Conservation (phyloP, 768 basidiomycete species). For the Sistotremastrum suecicum region DNA sequence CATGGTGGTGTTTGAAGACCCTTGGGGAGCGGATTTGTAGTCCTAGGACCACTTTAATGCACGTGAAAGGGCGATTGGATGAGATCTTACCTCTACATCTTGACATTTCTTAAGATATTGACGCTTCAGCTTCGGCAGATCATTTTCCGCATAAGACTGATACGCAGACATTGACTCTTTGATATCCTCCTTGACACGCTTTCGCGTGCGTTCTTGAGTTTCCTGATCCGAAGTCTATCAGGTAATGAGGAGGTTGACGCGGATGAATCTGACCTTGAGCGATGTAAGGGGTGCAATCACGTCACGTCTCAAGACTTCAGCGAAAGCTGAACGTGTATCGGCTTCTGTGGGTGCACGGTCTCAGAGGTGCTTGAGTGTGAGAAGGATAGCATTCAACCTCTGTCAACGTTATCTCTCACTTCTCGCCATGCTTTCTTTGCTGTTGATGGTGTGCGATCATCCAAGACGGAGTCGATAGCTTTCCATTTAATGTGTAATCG, state of each 20-base stretch:
- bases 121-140: slow-evolving; percentile 70
- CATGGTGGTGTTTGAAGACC: slow-evolving; percentile 19
- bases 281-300: slow-evolving; percentile 55
- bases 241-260: not conserved
- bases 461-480: slow-evolving; percentile 53
- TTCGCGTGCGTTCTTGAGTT: slow-evolving; percentile 82
- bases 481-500: slow-evolving; percentile 61
- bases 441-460: slow-evolving; percentile 52
- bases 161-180: slow-evolving; percentile 68
- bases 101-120: slow-evolving; percentile 74
- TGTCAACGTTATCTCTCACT: slow-evolving; percentile 70
- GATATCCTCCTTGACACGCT: slow-evolving; percentile 82
- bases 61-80: not conserved
- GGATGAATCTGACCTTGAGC: slow-evolving; percentile 37
- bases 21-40: slow-evolving; percentile 37
- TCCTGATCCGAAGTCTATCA: slow-evolving; percentile 33
- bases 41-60: slow-evolving; percentile 31
- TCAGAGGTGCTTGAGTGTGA: not conserved
- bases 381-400: slow-evolving; percentile 33
- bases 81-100: slow-evolving; percentile 59
- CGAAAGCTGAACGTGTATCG: slow-evolving; percentile 69
- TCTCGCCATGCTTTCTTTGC: slow-evolving; percentile 71
- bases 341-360: slow-evolving; percentile 38
- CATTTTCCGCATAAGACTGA: slow-evolving; percentile 64
- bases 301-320: slow-evolving; percentile 52